Conservation (phyloP, 169 alveolate genomes). For the Neospora caninum region DNA sequence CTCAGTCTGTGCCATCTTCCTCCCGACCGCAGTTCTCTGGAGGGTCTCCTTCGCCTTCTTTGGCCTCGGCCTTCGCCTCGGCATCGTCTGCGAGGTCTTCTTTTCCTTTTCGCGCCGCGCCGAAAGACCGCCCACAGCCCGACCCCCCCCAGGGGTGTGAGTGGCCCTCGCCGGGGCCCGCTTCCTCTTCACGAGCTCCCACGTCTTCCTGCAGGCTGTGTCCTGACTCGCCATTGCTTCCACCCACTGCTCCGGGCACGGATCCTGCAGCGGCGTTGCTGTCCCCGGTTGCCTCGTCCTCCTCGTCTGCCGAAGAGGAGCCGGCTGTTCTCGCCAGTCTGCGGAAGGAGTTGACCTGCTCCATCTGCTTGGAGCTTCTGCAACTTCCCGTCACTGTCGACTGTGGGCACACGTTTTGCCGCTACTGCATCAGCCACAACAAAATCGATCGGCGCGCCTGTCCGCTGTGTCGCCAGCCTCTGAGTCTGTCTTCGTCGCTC, state of each 20-base stretch:
- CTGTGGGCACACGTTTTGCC: conserved; percentile 92
- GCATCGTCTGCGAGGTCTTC: background rate
- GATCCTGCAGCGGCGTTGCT: background rate
- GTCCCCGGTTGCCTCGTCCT: background rate
- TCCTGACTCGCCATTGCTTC: background rate
- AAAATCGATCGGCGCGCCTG: conserved; percentile 80
- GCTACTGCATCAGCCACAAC: conserved; percentile 87
- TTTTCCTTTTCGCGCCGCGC: background rate
- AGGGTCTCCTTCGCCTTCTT: background rate
- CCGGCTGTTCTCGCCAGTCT: conserved; percentile 32
- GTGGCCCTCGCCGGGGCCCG: background rate
- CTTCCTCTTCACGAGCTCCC: background rate
- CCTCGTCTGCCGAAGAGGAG: background rate
- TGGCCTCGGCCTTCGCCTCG: background rate
- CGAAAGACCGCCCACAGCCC: background rate
- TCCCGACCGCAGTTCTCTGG: background rate
- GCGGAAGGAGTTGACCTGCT: conserved; percentile 85
- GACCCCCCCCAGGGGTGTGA: background rate
- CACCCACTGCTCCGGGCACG: background rate
- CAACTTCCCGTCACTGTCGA: conserved; percentile 87
- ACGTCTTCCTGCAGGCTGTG: background rate
- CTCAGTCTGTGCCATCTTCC: background rate
- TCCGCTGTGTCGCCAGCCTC: conserved; percentile 88
- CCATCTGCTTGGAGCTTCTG: conserved; percentile 88
- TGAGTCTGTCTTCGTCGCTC: conserved; percentile 77